Base-by-base conservation (phyloP, 257 asterid species). In the Forsythia viridissima region DNA sequence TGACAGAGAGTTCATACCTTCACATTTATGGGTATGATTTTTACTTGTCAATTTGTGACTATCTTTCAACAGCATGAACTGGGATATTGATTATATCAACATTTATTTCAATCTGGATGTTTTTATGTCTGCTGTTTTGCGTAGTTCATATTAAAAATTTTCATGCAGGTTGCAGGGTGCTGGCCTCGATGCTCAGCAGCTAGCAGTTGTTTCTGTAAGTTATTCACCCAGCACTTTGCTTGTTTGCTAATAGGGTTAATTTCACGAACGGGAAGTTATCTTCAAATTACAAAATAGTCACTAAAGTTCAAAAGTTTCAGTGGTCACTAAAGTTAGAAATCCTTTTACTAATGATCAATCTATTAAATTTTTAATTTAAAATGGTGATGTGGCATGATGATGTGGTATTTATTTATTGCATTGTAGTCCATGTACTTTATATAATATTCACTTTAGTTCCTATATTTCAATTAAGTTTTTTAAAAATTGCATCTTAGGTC, bases 191-290 rank as follows among this genome's bases (percentile, higher is more conserved):
- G 89, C 98, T 65, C 93, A 88, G 92, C 99, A 96, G 94, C 92
- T 96, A 48, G 98, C 99, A 7, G 79, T 96, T 88, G 93, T 92
- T 84, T 93, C 99, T 55, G 99, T 93, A 82, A 85, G 98, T 88
- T 81, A 0, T 68, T 77, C 44, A 52, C 55, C 46, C 72, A 34
- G 42, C 63, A 4, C 68, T 81, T 18, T 15, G 18, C 16, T 67
- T 36, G 36, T 57, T 75, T 38, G 40, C 46, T 70, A n/a, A 39
- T 66, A 4, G 24, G 24, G 24, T 24, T 24, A 24, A 24, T 24
- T 24, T 24, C 24, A 24, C 24, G 24, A 24, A 24, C 24, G 24
- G 0, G 24, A 24, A 24, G 24, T 24, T 24, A 24, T 24, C 24
- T 24, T 24, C 24, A 24, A 24, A 24, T 24, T 24, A 24, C 24